Conservation (phyloP, 2,329 filamentous ascomycete genomes). For the Exophiala alcalophila region DNA sequence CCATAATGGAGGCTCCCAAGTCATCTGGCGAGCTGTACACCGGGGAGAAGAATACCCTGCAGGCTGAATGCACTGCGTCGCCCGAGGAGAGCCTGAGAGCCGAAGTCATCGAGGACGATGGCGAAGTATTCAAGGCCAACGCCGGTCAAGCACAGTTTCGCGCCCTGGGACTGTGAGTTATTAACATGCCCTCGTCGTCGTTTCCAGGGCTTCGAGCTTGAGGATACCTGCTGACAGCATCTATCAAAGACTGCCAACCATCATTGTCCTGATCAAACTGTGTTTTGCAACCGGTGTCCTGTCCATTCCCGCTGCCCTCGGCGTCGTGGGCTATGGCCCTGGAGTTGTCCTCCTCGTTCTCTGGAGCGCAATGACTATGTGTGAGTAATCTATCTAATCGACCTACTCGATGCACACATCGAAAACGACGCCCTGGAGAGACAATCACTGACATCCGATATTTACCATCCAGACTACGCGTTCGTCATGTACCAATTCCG, state of each 20-base stretch:
- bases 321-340: constrained; percentile 47
- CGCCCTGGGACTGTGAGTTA: constrained; percentile 41
- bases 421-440: too few relatives aligned
- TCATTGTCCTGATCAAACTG: constrained; percentile 52
- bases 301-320: constrained; percentile 58
- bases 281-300: constrained; percentile 96
- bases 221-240: too few relatives aligned
- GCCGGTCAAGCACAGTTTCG: constrained; percentile 47
- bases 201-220: too few relatives aligned
- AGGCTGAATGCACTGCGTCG: too few relatives aligned
- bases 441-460: too few relatives aligned
- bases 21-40: too few relatives aligned
- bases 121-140: constrained; percentile 49
- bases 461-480: constrained; percentile 7
- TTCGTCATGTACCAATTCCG: constrained; percentile 50
- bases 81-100: too few relatives aligned
- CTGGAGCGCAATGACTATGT: constrained; percentile 49
- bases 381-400: too few relatives aligned
- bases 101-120: constrained; percentile 13
- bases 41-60: too few relatives aligned
- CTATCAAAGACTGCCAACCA: constrained; percentile 41
- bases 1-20: too few relatives aligned
- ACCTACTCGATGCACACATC: too few relatives aligned
- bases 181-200: too few relatives aligned
- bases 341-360: constrained; percentile 48